Base-by-base conservation (phyloP, 768 basidiomycete species). In the Tulasnella sp. region DNA sequence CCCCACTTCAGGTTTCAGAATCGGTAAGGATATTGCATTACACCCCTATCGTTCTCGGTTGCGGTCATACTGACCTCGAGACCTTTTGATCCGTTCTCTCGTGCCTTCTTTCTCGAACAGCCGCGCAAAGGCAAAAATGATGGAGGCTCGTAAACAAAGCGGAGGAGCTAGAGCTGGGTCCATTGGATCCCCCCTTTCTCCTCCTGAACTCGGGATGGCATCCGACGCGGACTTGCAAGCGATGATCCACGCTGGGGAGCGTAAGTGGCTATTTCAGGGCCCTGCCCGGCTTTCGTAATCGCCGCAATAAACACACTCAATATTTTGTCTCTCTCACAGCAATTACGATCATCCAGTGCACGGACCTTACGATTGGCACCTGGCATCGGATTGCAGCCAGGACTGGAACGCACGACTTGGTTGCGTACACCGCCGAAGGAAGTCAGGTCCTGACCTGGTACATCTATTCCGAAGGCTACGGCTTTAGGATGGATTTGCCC, bases 401-500 rank as follows among this genome's bases (percentile, higher is more conserved):
- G 79, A 85, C 87, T 34, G 87, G 86, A 82, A 89, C 89, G 77
- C 89, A 92, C 82, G 93, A 94, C 85, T 88, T 96, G 12, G 88
- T 95, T 46, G 93, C 93, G 1, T 96, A 95, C 85, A 87, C 93
- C 18, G 94, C 90, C 84, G 92, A 94, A 34, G 81, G 85, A 60
- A 92, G 90, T 83, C 90, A 89, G 60, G 91, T 89, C 83, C 86
- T 96, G 41, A 90, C 90, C 5, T 96, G 95, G 95, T 96, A 92
- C 85, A 92, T 96, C 79, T 90, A 91, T 60, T 92, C 92, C 8
- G 88, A 86, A 0, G 93, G 93, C 31, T 89, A 89, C 82, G 90
- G 93, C 28, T 95, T 95, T 89, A 95, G 95, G 85, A 96, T 96
- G 93, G 93, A 94, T 81, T 88, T 95, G 24, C 90, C 93, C 6